Percentiles rank a stretch among this genome's conserved stretches.
phyloP scores from a whole-genome alignment of 345 rosid genomes.

The Bruguiera parviflora region DNA sequence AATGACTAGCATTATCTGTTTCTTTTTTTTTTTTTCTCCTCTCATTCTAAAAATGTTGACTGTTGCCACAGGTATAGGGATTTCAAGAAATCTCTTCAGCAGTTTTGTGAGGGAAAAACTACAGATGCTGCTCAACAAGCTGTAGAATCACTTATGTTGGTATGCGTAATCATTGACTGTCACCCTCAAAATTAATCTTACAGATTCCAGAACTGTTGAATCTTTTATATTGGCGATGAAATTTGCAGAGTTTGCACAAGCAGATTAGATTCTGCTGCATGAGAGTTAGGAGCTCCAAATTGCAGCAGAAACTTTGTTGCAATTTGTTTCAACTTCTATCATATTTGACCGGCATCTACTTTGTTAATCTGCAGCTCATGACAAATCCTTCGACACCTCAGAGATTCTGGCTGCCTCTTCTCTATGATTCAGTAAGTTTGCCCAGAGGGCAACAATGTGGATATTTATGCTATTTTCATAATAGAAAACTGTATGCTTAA shows the following conservation, averaged over 20 bases:
- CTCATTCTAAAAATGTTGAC: not conserved
- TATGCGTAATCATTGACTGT: constrained; percentile 24
- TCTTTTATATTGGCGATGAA: not conserved
- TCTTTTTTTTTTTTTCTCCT: not conserved
- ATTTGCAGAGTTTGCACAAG: not conserved
- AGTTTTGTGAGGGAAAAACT: constrained; percentile 52
- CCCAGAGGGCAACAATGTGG: not conserved
- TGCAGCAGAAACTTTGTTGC: not conserved
- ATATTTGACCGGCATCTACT: not conserved
- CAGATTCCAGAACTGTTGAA: not conserved
- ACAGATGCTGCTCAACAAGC: constrained; percentile 61
- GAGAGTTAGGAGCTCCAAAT: not conserved
- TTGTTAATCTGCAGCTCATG: constrained; percentile 68
- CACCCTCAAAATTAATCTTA: constrained; percentile 4
- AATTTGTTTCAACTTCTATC: not conserved
- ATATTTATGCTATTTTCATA: constrained; percentile 1
- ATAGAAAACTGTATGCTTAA: not conserved
- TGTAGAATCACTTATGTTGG: constrained; percentile 74
- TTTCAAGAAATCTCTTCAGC: constrained; percentile 77
- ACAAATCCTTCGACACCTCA: constrained; percentile 83
- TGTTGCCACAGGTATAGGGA: constrained; percentile 69
- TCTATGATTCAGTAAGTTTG: constrained; percentile 72
- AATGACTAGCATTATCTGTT: not conserved
- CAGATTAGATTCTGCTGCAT: not conserved
- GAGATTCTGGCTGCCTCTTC: constrained; percentile 87